A percentile compares a stretch with the other conserved stretches of the same genome.
Evolutionary conservation across 1,139 yeast genomes (phyloP).

Genomic region (Diutina rugosa): DNA sequence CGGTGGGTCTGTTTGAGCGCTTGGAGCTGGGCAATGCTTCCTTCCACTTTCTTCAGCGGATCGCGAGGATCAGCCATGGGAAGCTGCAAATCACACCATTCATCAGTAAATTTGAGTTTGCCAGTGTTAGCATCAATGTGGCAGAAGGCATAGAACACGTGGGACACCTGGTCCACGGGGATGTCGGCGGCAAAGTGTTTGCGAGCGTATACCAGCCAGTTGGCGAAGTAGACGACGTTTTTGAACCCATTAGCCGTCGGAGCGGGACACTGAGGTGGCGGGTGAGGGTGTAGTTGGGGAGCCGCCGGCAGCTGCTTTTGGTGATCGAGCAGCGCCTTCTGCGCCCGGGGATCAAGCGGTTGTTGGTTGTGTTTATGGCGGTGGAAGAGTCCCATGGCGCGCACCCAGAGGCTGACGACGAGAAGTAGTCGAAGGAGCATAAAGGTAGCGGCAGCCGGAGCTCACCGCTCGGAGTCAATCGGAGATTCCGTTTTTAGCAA

Average conservation of each 20-base stretch:
- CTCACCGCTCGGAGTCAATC: no score
- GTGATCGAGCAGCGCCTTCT: background rate
- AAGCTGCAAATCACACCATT: conserved; percentile 54
- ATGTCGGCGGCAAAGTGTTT: conserved; percentile 56
- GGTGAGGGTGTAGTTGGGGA: background rate
- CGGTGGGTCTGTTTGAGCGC: conserved; percentile 36
- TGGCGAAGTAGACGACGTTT: conserved; percentile 25
- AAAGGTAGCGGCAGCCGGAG: background rate
- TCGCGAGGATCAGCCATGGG: conserved; percentile 12
- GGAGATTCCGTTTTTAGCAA: no score
- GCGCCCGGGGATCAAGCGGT: background rate
- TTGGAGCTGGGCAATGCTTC: conserved; percentile 38
- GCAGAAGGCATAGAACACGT: conserved; percentile 70
- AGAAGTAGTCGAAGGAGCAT: background rate
- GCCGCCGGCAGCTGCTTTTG: background rate
- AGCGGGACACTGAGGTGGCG: background rate
- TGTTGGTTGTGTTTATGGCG: background rate
- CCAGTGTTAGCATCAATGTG: conserved; percentile 45
- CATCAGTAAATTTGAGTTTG: conserved; percentile 39
- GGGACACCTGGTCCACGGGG: conserved; percentile 44
- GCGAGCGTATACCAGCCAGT: conserved; percentile 66
- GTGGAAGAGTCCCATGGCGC: background rate
- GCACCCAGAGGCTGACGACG: background rate
- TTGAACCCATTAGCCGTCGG: conserved; percentile 5
- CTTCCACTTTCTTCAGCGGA: conserved; percentile 20